These are phyloP conservation scores for Cercospora sp. DNA, from an alignment of 2,329 filamentous ascomycete genomes.

Conservation along the genomic window DNA sequence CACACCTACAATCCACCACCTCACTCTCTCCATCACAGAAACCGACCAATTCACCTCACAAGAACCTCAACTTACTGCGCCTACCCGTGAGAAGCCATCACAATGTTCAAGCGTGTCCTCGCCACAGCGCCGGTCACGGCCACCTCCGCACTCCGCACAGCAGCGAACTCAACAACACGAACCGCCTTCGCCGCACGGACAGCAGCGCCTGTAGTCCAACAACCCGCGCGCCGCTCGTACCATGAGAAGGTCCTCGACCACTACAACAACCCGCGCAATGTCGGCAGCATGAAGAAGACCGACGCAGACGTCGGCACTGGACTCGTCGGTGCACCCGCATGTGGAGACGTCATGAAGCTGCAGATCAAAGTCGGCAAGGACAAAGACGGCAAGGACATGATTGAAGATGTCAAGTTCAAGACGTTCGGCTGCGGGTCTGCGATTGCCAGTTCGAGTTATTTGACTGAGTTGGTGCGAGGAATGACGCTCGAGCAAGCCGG, in stretches of 20 bases:
- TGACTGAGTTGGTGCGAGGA: slow-evolving; percentile 90
- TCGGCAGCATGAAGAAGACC: slow-evolving; percentile 75
- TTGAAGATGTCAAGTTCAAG: slow-evolving; percentile 96
- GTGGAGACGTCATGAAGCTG: slow-evolving; percentile 91
- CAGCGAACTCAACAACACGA: slow-evolving; percentile 50
- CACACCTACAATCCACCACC: slow-evolving; percentile 10
- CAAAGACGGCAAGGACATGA: slow-evolving; percentile 82
- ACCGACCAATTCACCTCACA: not conserved
- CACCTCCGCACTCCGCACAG: slow-evolving; percentile 51
- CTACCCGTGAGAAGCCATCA: slow-evolving; percentile 24
- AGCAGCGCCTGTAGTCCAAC: slow-evolving; percentile 44
- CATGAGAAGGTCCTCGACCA: slow-evolving; percentile 77
- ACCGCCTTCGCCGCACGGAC: slow-evolving; percentile 45
- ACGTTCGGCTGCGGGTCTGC: slow-evolving; percentile 93
- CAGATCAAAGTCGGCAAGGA: slow-evolving; percentile 89
- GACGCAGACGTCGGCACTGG: slow-evolving; percentile 85
- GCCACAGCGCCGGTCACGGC: slow-evolving; percentile 55
- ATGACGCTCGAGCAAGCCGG: slow-evolving; percentile 95
- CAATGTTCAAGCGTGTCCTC: slow-evolving; percentile 60
- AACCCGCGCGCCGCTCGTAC: slow-evolving; percentile 53
- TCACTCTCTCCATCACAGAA: slow-evolving; percentile 9
- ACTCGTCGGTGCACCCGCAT: slow-evolving; percentile 85
- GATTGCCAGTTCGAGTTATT: slow-evolving; percentile 90
- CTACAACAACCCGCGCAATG: slow-evolving; percentile 77
- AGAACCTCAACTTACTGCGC: not conserved